A percentile compares a stretch with the other conserved stretches of the same genome.
These are phyloP conservation scores for Trichosporon coremiiforme DNA, from an alignment of 1,284 basidiomycete species.

Conservation along the genomic window DNA sequence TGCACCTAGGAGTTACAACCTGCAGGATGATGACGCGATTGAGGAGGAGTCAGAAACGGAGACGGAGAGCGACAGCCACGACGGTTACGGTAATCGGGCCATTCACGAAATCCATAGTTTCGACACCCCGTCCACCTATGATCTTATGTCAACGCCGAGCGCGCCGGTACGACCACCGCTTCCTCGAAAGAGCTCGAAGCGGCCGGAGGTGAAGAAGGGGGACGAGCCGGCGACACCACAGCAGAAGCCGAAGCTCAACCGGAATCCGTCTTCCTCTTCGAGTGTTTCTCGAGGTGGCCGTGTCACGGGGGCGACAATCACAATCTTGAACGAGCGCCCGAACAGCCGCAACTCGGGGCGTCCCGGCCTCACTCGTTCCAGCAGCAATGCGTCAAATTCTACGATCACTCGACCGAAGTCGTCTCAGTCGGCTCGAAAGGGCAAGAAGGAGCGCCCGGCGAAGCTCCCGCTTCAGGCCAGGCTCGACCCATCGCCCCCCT, in stretches of 20 bases:
- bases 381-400: not conserved
- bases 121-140: constrained; percentile 5
- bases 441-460: not conserved
- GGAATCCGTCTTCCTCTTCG: not conserved
- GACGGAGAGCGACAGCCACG: not conserved
- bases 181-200: constrained; percentile 8
- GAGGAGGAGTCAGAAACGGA: not conserved
- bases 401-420: constrained; percentile 1
- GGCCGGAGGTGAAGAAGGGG: not conserved
- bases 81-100: not conserved
- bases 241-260: not conserved
- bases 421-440: not conserved
- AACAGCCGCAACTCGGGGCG: not conserved
- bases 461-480: not conserved
- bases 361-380: not conserved
- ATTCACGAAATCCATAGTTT: not conserved
- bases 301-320: not conserved
- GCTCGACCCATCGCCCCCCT: not conserved
- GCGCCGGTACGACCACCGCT: not conserved
- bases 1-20: not conserved
- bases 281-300: not conserved
- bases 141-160: not conserved
- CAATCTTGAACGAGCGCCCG: constrained; percentile 5
- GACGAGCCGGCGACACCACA: not conserved
- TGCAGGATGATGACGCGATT: not conserved